phyloP scores from a whole-genome alignment of 768 basidiomycete species.

The Dentipellis fragilis region DNA sequence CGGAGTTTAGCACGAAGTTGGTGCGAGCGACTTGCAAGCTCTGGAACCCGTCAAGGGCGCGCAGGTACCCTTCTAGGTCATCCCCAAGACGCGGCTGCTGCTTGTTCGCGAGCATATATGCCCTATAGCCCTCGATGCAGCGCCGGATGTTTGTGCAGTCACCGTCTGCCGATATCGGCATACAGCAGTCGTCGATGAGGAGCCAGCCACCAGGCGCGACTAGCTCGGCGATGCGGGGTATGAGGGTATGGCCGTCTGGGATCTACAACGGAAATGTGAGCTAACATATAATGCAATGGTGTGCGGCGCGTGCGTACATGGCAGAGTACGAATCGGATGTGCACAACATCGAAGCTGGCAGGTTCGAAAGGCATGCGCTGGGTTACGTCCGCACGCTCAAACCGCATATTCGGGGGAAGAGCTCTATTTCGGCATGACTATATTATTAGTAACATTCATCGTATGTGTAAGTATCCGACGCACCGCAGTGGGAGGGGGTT shows the following conservation, averaged over 20 bases:
- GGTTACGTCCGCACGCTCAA: not conserved
- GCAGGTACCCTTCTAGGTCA: not conserved
- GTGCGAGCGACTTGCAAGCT: not conserved
- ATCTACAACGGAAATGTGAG: not conserved
- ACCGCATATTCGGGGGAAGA: not conserved
- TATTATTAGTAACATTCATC: too few species aligned
- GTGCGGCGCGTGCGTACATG: not conserved
- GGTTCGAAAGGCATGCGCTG: not conserved
- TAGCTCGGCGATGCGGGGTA: not conserved
- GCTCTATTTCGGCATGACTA: not conserved
- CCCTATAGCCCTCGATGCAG: not conserved
- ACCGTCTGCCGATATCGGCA: not conserved
- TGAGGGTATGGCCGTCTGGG: not conserved
- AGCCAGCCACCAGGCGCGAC: not conserved
- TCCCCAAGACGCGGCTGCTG: not conserved
- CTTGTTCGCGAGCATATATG: not conserved
- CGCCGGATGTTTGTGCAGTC: not conserved
- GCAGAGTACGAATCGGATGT: not conserved
- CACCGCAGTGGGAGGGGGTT: not conserved
- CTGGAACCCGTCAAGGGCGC: not conserved
- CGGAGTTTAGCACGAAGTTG: not conserved
- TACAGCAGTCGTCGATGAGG: not conserved
- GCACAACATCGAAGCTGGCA: not conserved
- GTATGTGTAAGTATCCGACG: not conserved
- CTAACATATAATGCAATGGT: not conserved